Evolutionary conservation across 768 basidiomycete genomes (phyloP).

Genomic region (Hypholoma fasciculare): DNA sequence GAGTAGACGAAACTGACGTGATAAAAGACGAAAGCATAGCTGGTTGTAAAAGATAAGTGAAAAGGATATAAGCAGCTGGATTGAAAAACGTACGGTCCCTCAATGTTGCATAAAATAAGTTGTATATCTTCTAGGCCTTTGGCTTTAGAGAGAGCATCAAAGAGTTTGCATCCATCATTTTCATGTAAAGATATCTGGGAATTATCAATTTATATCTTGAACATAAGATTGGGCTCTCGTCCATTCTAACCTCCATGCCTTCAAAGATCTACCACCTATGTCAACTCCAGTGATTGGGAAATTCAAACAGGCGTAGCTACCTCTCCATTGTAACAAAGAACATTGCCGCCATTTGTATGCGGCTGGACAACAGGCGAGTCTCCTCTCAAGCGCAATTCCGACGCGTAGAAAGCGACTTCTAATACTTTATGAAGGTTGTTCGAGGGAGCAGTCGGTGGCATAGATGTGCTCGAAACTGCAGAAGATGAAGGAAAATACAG

Average conservation of each 20-base stretch:
- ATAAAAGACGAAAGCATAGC: slow-evolving; percentile 82
- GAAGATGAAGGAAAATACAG: slow-evolving; percentile 3
- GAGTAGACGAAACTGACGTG: slow-evolving; percentile 46
- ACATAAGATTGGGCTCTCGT: neutral
- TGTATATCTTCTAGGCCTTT: slow-evolving; percentile 42
- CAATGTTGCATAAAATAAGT: slow-evolving; percentile 56
- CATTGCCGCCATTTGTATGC: slow-evolving; percentile 52
- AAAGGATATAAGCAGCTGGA: neutral
- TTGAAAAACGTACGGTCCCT: slow-evolving; percentile 71
- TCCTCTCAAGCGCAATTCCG: slow-evolving; percentile 77
- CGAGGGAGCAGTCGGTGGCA: neutral
- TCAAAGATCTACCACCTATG: slow-evolving; percentile 57
- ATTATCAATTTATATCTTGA: neutral
- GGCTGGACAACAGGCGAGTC: slow-evolving; percentile 62
- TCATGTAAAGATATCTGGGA: slow-evolving; percentile 55
- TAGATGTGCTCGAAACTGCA: neutral
- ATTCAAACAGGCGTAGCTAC: slow-evolving; percentile 31
- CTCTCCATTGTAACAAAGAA: slow-evolving; percentile 89
- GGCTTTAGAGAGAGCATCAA: slow-evolving; percentile 31
- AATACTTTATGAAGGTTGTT: slow-evolving; percentile 10
- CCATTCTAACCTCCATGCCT: slow-evolving; percentile 62
- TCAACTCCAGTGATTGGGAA: neutral
- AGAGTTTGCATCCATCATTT: slow-evolving; percentile 70
- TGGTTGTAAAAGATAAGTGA: slow-evolving; percentile 26
- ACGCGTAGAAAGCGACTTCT: slow-evolving; percentile 62